Percentiles rank a stretch among this genome's conserved stretches.
These are phyloP conservation scores for Botryotinia globosa DNA, from an alignment of 2,329 filamentous ascomycete genomes.

Conservation along the genomic window DNA sequence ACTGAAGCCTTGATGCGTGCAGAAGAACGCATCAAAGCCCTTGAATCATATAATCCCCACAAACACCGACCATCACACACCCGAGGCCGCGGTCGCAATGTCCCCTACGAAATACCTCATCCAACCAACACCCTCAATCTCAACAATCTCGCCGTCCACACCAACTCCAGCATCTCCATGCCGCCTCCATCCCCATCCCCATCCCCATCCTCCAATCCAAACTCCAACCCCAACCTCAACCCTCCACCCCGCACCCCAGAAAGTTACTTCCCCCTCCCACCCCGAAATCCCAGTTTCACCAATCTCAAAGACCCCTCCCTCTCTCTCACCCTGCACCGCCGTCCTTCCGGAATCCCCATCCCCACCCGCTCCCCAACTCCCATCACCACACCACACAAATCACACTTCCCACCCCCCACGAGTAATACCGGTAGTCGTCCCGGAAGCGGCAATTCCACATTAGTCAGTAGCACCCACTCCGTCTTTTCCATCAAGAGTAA, in stretches of 20 bases:
- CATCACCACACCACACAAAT: conserved; percentile 16
- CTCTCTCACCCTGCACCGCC: neutral
- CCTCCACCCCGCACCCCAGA: neutral
- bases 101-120: conserved; percentile 9
- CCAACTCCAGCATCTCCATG: neutral
- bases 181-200: neutral
- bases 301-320: neutral
- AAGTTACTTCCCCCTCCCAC: neutral
- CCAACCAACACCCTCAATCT: conserved; percentile 13
- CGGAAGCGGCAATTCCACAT: conserved; percentile 26
- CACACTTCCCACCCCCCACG: neutral
- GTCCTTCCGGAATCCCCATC: conserved; percentile 15
- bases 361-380: conserved; percentile 26
- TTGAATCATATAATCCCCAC: conserved; percentile 18
- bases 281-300: conserved; percentile 18
- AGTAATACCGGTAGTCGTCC: conserved; percentile 13
- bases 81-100: conserved; percentile 25
- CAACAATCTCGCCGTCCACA: conserved; percentile 1
- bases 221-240: neutral
- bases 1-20: conserved; percentile 14
- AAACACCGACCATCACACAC: conserved; percentile 19
- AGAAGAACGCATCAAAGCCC: conserved; percentile 23
- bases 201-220: neutral
- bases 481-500: conserved; percentile 25
- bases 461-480: conserved; percentile 26